Evolutionary conservation across 2,329 filamentous ascomycete genomes (phyloP), one percentile per base, ranked within the genome.

Genomic region (Nigrograna mackinnonii): DNA sequence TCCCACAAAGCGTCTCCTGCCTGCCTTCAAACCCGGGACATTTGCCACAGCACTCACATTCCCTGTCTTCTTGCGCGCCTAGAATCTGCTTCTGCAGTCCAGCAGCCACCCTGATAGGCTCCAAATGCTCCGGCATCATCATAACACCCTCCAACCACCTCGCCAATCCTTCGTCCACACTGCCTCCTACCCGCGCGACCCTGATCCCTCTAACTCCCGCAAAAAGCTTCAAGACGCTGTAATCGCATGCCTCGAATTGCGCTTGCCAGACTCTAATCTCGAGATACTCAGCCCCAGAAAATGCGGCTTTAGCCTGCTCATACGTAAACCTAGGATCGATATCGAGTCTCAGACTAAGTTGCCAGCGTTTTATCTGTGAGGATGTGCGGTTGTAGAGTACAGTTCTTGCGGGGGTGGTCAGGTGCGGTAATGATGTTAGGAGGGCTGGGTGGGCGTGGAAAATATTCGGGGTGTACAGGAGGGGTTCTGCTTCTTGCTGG

Each of bases 361-460:
- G 69, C 67, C 70, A 79, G 32, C 68, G 58, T 5, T 54, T 54
- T 39, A 79, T 77, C 17, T 69, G 50, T 4, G 48, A 37, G 2
- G 67, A 58, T 1, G 67, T 56, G 6, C 9, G 13, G 1, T 43
- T 36, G 17, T 60, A 56, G 6, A 58, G 58, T 16, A 79, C 61
- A 0, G 72, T 67, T 35, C 67, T 57, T 12, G 64, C 37, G 5
- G 64, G 50, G 22, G 53, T 48, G 20, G 52, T 66, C 21, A 78
- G 66, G 39, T 72, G 70, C 1, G 77, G 77, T 1, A 77, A 51
- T 1, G 61, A 54, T 2, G 70, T 62, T 0, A 80, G 68, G 2
- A 79, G 71, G 4, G 65, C 66, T 0, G 70, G 58, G 49, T 80
- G 75, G 0, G 77, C 77, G 31, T 73, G 62, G 65, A 79, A 80